Conservation (phyloP, 2,329 filamentous ascomycete genomes). For the Didymella exigua region DNA sequence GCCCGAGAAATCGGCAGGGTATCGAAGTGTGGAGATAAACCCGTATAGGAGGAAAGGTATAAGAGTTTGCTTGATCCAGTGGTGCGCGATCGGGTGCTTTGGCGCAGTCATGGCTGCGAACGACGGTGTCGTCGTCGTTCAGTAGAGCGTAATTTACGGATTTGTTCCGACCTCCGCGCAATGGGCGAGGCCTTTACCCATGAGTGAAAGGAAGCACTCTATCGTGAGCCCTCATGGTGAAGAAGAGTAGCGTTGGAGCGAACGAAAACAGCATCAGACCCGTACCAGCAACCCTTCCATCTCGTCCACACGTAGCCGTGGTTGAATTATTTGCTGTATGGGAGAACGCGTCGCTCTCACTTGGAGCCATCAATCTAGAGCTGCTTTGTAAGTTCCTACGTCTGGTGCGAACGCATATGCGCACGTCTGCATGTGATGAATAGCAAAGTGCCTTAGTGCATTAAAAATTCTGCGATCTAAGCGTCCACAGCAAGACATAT, state of each 20-base stretch:
- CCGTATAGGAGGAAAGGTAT: slow-evolving; percentile 20
- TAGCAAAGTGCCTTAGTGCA: too few relatives aligned
- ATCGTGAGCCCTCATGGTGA: background rate
- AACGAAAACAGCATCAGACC: background rate
- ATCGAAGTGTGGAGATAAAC: slow-evolving; percentile 10
- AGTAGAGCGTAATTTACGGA: background rate
- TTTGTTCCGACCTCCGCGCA: background rate
- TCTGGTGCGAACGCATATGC: too few relatives aligned
- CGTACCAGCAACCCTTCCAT: background rate
- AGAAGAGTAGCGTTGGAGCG: too few relatives aligned
- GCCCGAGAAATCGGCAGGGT: slow-evolving; percentile 7
- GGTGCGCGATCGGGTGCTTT: slow-evolving; percentile 6
- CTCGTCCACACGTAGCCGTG: background rate
- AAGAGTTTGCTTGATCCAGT: slow-evolving; percentile 19
- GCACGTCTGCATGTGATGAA: too few relatives aligned
- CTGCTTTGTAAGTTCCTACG: too few relatives aligned
- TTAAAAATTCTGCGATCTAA: too few relatives aligned
- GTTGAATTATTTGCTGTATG: background rate
- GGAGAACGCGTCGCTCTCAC: background rate
- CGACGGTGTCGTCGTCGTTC: background rate
- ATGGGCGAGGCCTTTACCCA: background rate
- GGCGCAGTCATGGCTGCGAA: slow-evolving; percentile 1
- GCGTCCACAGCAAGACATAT: too few relatives aligned
- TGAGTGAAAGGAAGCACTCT: background rate
- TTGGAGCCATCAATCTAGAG: background rate